A percentile compares a stretch with the other conserved stretches of the same genome.
Conservation (phyloP, 768 basidiomycete species). For the Strobilomyces echinocephalus region DNA sequence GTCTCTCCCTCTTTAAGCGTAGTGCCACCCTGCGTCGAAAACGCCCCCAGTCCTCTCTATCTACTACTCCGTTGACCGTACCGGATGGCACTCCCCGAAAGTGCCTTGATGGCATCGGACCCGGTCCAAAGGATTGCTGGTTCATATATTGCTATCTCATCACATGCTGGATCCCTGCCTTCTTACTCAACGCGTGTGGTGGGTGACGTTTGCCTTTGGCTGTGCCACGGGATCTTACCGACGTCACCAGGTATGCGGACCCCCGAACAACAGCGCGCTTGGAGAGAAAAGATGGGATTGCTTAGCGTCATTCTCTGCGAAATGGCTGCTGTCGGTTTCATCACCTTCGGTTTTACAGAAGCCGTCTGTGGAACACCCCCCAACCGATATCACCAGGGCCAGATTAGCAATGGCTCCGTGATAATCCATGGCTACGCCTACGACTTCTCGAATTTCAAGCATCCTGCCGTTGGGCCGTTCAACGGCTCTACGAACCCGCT, state of each 20-base stretch:
- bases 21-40: conserved; percentile 75
- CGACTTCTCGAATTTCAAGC: conserved; percentile 82
- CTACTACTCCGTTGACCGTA: conserved; percentile 36
- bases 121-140: conserved; percentile 91
- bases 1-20: conserved; percentile 87
- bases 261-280: conserved; percentile 91
- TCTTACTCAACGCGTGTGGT: conserved; percentile 77
- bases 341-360: conserved; percentile 98
- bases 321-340: conserved; percentile 94
- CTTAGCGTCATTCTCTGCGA: conserved; percentile 71
- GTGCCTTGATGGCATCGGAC: conserved; percentile 69
- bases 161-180: conserved; percentile 78
- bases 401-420: conserved; percentile 71
- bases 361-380: conserved; percentile 87
- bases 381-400: conserved; percentile 76
- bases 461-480: conserved; percentile 69
- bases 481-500: conserved; percentile 83
- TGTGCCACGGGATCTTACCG: conserved; percentile 6
- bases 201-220: conserved; percentile 27
- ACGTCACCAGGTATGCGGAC: conserved; percentile 66
- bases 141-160: conserved; percentile 89
- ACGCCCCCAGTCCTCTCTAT: conserved; percentile 40
- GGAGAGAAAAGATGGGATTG: conserved; percentile 98
- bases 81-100: conserved; percentile 37
- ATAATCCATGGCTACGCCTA: conserved; percentile 95